These are phyloP conservation scores for Tylopilus cervinicoccineus DNA, from an alignment of 768 basidiomycete species.

Conservation along the genomic window DNA sequence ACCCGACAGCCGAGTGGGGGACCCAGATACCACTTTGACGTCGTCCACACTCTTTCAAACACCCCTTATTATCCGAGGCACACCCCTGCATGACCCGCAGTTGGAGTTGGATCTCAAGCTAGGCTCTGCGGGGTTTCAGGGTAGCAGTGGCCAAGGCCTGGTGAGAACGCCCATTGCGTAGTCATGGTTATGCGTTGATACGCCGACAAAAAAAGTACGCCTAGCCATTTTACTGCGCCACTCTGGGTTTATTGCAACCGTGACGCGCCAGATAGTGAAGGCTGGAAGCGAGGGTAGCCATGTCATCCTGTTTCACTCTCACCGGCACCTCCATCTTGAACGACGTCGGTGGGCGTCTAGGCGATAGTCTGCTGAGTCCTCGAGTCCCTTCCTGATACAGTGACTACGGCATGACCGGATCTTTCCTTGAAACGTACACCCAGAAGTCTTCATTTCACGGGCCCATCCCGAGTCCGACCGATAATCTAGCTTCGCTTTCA, in stretches of 20 bases:
- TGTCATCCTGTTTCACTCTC: not conserved
- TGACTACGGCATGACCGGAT: constrained; percentile 6
- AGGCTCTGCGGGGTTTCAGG: no score
- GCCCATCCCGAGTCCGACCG: constrained; percentile 1
- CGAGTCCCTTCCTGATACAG: constrained; percentile 1
- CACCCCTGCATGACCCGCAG: no score
- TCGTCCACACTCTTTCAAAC: not conserved
- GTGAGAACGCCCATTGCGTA: constrained; percentile 8
- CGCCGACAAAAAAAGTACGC: not conserved
- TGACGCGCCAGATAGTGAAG: not conserved
- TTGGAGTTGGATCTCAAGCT: no score
- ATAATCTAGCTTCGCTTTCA: not conserved
- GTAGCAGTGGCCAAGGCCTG: no score
- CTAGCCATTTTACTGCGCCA: not conserved
- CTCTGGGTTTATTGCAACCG: constrained; percentile 3
- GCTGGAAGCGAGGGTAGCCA: not conserved
- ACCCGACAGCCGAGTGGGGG: constrained; percentile 1
- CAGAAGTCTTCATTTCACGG: constrained; percentile 5
- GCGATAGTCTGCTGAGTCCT: not conserved
- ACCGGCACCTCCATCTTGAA: not conserved
- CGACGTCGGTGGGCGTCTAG: not conserved
- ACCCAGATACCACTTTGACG: not conserved
- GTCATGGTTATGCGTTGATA: constrained; percentile 19
- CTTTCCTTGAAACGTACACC: constrained; percentile 19
- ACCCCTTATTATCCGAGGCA: not conserved